These are phyloP conservation scores for Urochloa ruziziensis DNA, from an alignment of 176 grass and related monocot genomes.

Conservation along the genomic window DNA sequence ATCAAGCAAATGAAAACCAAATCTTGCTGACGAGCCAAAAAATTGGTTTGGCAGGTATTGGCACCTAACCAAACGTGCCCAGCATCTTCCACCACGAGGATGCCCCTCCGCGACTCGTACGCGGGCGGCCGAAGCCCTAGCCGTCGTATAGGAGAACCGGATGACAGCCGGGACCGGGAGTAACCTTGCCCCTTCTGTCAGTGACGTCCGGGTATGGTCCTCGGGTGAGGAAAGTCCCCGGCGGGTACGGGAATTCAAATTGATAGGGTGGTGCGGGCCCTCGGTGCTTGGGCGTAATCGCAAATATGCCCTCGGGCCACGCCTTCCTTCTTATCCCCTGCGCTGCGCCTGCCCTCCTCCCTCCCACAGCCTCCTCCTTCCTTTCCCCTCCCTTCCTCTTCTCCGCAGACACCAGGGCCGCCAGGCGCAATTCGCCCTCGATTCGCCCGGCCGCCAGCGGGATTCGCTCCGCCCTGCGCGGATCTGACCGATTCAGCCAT, in stretches of 20 bases:
- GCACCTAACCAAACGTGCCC: too few species aligned
- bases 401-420: background rate
- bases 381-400: background rate
- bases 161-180: rapidly evolving
- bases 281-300: background rate
- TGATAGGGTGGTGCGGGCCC: constrained; percentile 8
- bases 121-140: background rate
- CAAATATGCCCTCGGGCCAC: constrained; percentile 32
- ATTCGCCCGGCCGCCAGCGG: background rate
- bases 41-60: too few species aligned
- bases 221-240: background rate
- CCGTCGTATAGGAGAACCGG: rapidly evolving
- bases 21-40: too few species aligned
- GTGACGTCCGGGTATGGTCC: rapidly evolving
- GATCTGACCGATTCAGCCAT: constrained; percentile 56
- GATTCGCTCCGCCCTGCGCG: background rate
- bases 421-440: background rate
- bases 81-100: too few species aligned
- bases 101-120: background rate
- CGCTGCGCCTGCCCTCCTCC: too few species aligned
- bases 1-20: too few species aligned
- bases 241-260: constrained; percentile 56
- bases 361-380: background rate
- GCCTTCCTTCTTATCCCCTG: constrained; percentile 24
- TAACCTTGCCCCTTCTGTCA: rapidly evolving